Evolutionary conservation across 2,329 filamentous ascomycete species (phyloP), one percentile per base, ranked within the genome.

Genomic region (Drechmeria coniospora): DNA sequence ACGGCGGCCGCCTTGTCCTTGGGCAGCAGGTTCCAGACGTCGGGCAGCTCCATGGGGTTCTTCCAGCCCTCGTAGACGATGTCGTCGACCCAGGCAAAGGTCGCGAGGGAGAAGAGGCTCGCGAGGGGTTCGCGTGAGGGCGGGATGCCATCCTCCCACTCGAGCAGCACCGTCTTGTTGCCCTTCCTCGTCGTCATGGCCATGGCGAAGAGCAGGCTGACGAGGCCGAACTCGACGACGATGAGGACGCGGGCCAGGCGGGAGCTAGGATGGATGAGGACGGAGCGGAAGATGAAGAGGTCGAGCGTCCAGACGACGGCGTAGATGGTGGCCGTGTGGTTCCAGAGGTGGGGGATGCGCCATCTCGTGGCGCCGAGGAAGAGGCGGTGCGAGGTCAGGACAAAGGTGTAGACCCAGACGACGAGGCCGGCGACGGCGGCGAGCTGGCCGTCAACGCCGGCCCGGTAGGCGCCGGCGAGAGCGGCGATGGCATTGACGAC

Each of bases 21-120:
- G 19, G 83, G 73, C 12, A 82, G 58, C 34, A 98, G 55, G 45
- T 95, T 94, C 90, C 90, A 98, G 3, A 98, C 82, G 49, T 86
- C 75, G 16, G 71, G 56, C 39, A 95, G 68, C 44, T 92, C 83
- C 36, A 92, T 67, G 0, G 84, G 73, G 47, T 82, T 74, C 48
- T 74, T 79, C 63, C 86, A 95, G 10, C 90, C 90, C 40, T 79
- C 74, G 73, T 77, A 84, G 23, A 98, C 76, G 38, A 98, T 79
- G 1, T 75, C 57, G 51, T 95, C 86, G 13, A 94, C 73, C 90
- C 90, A 98, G 13, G 72, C 63, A 49, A 94, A 98, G 2, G 83
- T 90, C 14, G 75, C 74, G 24, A 92, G 62, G 2, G 90, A 95
- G 36, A 95, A 71, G 6, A 95, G 56, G 48, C 87, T 95, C 1